Conservation (phyloP, 352 stramenopile genomes). For the Phytophthora crassamura region DNA sequence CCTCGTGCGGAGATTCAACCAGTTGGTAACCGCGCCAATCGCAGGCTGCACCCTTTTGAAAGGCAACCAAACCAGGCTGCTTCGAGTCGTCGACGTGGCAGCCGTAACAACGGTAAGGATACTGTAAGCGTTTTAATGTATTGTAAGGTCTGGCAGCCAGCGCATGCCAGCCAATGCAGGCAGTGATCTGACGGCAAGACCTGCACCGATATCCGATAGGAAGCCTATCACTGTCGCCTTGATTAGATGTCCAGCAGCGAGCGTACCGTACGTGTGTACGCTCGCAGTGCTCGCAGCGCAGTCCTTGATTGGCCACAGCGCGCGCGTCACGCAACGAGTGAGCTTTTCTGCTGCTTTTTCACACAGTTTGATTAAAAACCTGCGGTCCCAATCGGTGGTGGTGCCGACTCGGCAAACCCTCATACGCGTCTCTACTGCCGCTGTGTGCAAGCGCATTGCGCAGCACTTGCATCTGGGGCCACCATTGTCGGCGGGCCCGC, state of each 20-base stretch:
- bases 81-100: conserved; percentile 18
- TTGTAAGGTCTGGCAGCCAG: neutral
- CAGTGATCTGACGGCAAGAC: too few species aligned
- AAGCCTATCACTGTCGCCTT: neutral
- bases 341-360: too few species aligned
- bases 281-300: neutral
- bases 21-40: conserved; percentile 20
- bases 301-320: neutral
- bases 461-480: neutral
- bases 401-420: too few species aligned
- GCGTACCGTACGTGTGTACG: neutral
- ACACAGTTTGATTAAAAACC: too few species aligned
- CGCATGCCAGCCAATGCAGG: too few species aligned
- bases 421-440: too few species aligned
- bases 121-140: too few species aligned
- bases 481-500: too few species aligned
- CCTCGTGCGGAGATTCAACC: conserved; percentile 21
- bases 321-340: neutral
- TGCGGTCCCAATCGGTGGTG: too few species aligned
- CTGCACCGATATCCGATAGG: too few species aligned
- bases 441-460: too few species aligned
- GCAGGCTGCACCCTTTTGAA: conserved; percentile 10
- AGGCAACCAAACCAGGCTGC: conserved; percentile 13
- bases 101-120: neutral
- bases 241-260: conserved; percentile 1